phyloP scores from a whole-genome alignment of 305 asterid species.

The Fraxinus albicans region DNA sequence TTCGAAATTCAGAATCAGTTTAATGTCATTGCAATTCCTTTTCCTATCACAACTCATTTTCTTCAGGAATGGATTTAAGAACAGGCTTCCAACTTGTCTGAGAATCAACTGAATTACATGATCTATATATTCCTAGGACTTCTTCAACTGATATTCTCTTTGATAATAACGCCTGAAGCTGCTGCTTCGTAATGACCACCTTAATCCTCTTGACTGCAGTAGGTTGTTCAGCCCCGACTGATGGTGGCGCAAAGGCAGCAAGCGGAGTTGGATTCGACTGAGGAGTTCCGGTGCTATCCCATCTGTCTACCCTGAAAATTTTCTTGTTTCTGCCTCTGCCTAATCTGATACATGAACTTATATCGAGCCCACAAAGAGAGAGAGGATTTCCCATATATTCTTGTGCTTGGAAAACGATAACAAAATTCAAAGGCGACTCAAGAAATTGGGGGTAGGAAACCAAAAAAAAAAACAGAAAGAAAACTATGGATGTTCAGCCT shows the following conservation, averaged over 20 bases:
- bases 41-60: background rate
- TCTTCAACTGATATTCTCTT: conserved; percentile 29
- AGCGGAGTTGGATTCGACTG: background rate
- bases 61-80: conserved; percentile 46
- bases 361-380: conserved; percentile 7
- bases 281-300: conserved; percentile 22
- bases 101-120: conserved; percentile 1
- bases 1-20: conserved; percentile 4
- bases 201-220: conserved; percentile 36
- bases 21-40: background rate
- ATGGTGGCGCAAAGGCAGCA: background rate
- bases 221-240: background rate
- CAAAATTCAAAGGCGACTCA: background rate
- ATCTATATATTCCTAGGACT: conserved; percentile 25
- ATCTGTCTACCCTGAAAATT: conserved; percentile 25
- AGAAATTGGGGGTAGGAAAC: background rate
- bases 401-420: background rate
- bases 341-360: conserved; percentile 10
- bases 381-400: conserved; percentile 31
- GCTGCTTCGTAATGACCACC: conserved; percentile 46
- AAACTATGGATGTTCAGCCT: background rate
- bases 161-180: conserved; percentile 39
- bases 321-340: conserved; percentile 10
- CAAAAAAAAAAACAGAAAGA: no score
- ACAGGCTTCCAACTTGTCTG: conserved; percentile 34